Conservation (phyloP, 306 rosid species). For the Amphicarpaea edgeworthii region DNA sequence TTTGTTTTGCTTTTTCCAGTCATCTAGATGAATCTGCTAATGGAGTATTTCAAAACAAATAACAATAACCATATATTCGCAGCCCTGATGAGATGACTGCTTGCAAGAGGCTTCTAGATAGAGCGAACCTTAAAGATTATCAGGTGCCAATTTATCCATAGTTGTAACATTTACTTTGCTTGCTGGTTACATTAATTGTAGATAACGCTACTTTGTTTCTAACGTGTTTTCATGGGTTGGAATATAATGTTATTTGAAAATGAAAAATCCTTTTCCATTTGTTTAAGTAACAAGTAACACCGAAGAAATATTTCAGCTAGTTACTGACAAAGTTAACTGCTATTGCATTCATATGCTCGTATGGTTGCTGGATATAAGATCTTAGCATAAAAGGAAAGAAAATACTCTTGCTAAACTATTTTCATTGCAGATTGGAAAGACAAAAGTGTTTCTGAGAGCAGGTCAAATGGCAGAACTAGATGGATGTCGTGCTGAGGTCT, state of each 20-base stretch:
- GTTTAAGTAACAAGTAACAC: slow-evolving; percentile 25
- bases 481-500: slow-evolving; percentile 77
- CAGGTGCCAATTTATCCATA: slow-evolving; percentile 64
- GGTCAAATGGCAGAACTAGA: slow-evolving; percentile 99
- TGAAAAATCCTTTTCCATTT: neutral
- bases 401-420: slow-evolving; percentile 27
- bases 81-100: slow-evolving; percentile 77
- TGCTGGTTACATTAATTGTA: neutral
- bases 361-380: slow-evolving; percentile 15
- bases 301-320: slow-evolving; percentile 7
- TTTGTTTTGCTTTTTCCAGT: neutral
- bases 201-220: slow-evolving; percentile 15
- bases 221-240: neutral
- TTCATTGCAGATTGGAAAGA: slow-evolving; percentile 82
- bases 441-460: slow-evolving; percentile 94
- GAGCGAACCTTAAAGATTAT: slow-evolving; percentile 72
- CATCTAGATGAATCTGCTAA: slow-evolving; percentile 26
- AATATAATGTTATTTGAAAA: neutral
- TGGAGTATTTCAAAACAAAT: slow-evolving; percentile 20
- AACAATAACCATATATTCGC: slow-evolving; percentile 37
- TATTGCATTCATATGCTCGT: slow-evolving; percentile 26
- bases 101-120: slow-evolving; percentile 76
- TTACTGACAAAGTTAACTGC: slow-evolving; percentile 11
- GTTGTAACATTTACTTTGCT: slow-evolving; percentile 20
- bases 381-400: slow-evolving; percentile 5